These are phyloP conservation scores for Phytophthora cryptogea DNA, from an alignment of 352 stramenopile species.

Conservation along the genomic window DNA sequence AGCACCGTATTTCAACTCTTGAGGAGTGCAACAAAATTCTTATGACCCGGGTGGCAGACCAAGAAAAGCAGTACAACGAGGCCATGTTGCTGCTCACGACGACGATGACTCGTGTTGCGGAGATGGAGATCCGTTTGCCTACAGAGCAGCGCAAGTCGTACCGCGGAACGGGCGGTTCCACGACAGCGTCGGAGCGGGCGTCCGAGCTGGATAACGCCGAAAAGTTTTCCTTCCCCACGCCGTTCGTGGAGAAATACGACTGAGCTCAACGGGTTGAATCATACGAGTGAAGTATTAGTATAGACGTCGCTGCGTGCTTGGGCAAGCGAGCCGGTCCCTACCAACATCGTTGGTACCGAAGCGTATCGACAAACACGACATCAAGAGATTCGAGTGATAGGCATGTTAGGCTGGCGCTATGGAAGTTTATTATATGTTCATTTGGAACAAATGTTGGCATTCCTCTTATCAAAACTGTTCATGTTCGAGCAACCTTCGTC, in stretches of 20 bases:
- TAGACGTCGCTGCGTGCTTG: slow-evolving; percentile 28
- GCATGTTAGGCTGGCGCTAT: slow-evolving; percentile 15
- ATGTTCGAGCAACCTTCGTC: not conserved
- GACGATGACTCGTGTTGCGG: slow-evolving; percentile 84
- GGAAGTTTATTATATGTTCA: slow-evolving; percentile 38
- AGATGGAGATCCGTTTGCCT: slow-evolving; percentile 79
- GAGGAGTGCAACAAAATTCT: slow-evolving; percentile 82
- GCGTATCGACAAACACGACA: slow-evolving; percentile 21
- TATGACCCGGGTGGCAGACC: slow-evolving; percentile 63
- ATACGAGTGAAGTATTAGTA: slow-evolving; percentile 42
- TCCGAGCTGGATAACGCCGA: slow-evolving; percentile 48
- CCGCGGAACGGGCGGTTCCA: slow-evolving; percentile 48
- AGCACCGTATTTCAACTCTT: slow-evolving; percentile 58
- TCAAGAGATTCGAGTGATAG: slow-evolving; percentile 21
- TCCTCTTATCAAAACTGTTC: not conserved
- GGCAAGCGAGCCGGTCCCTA: slow-evolving; percentile 12
- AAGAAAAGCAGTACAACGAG: slow-evolving; percentile 88
- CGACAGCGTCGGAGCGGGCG: slow-evolving; percentile 51
- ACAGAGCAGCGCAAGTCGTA: slow-evolving; percentile 51
- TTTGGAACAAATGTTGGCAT: slow-evolving; percentile 15
- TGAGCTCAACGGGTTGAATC: slow-evolving; percentile 22
- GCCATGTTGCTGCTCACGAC: slow-evolving; percentile 85
- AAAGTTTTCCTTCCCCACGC: slow-evolving; percentile 61
- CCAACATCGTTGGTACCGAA: slow-evolving; percentile 22
- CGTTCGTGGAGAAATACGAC: slow-evolving; percentile 69